A percentile compares a stretch with the other conserved stretches of the same genome.
Evolutionary conservation across 2,329 filamentous ascomycete species (phyloP).

Genomic region (Ilyonectria robusta): DNA sequence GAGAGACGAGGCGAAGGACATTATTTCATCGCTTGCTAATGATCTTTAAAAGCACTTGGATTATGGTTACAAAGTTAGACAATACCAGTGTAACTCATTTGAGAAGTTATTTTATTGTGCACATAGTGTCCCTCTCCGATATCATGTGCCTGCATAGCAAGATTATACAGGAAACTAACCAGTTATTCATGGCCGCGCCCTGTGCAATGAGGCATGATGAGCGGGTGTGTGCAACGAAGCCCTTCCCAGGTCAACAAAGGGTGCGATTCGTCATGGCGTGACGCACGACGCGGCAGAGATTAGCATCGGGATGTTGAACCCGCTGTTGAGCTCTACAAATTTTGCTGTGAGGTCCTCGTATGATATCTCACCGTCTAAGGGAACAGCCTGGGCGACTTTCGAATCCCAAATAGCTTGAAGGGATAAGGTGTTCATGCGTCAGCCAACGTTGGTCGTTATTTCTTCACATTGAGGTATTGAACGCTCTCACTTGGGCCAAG

Average conservation of each 20-base stretch:
- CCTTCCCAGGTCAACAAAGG: constrained; percentile 54
- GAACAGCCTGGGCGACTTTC: constrained; percentile 50
- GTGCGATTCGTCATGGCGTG: constrained; percentile 55
- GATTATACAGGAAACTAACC: constrained; percentile 51
- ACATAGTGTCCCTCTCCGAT: constrained; percentile 37
- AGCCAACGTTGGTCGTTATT: background rate
- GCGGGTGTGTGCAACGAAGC: constrained; percentile 57
- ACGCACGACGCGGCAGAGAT: constrained; percentile 55
- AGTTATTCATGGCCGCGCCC: constrained; percentile 47
- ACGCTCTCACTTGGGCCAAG: constrained; percentile 46
- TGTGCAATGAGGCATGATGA: constrained; percentile 50
- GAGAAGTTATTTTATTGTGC: background rate
- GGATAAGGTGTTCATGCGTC: constrained; percentile 48
- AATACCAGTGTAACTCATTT: background rate
- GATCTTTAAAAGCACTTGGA: background rate
- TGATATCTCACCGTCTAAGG: constrained; percentile 45
- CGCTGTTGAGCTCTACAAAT: constrained; percentile 52
- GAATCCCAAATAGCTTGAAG: constrained; percentile 52
- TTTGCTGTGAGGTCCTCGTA: constrained; percentile 45
- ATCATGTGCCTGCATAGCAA: constrained; percentile 50
- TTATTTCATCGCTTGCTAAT: constrained; percentile 4
- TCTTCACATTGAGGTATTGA: constrained; percentile 32
- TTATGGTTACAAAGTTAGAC: background rate
- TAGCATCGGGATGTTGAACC: constrained; percentile 53
- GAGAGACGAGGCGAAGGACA: constrained; percentile 45